phyloP scores from a whole-genome alignment of 805 yeast genomes.

The Metschnikowia borealis region DNA sequence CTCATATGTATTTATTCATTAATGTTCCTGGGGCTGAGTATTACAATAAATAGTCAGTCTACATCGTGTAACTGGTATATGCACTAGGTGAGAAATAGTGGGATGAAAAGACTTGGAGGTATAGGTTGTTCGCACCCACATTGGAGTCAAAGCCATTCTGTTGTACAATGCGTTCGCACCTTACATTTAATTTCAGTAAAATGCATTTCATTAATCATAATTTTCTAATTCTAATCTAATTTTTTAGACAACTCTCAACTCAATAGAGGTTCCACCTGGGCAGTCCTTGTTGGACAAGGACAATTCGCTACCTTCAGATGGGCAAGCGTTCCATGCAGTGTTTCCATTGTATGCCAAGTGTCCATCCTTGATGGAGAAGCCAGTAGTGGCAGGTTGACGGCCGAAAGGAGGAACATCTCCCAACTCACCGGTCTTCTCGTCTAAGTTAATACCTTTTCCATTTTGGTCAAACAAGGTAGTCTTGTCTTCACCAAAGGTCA shows the following conservation, averaged over 20 bases:
- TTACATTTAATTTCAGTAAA: too few relatives aligned
- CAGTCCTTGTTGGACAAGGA: conserved; percentile 25
- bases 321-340: conserved; percentile 37
- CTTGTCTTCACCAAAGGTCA: conserved; percentile 24
- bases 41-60: too few relatives aligned
- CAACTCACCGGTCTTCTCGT: conserved; percentile 29
- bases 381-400: conserved; percentile 29
- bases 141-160: too few relatives aligned
- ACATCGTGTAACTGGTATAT: too few relatives aligned
- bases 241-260: conserved; percentile 19
- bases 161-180: too few relatives aligned
- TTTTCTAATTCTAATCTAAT: neutral
- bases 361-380: conserved; percentile 38
- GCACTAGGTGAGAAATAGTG: too few relatives aligned
- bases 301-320: conserved; percentile 22
- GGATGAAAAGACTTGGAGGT: too few relatives aligned
- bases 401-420: conserved; percentile 27
- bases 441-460: conserved; percentile 26
- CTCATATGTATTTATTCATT: too few relatives aligned
- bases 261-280: conserved; percentile 27
- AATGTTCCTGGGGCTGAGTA: too few relatives aligned
- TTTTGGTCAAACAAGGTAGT: conserved; percentile 28
- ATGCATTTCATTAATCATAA: too few relatives aligned
- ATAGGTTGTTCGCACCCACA: too few relatives aligned
- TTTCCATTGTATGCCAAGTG: conserved; percentile 32